A percentile compares a stretch with the other conserved stretches of the same genome.
Evolutionary conservation across 495 filamentous ascomycete species (phyloP).

Genomic region (Darksidea phi): DNA sequence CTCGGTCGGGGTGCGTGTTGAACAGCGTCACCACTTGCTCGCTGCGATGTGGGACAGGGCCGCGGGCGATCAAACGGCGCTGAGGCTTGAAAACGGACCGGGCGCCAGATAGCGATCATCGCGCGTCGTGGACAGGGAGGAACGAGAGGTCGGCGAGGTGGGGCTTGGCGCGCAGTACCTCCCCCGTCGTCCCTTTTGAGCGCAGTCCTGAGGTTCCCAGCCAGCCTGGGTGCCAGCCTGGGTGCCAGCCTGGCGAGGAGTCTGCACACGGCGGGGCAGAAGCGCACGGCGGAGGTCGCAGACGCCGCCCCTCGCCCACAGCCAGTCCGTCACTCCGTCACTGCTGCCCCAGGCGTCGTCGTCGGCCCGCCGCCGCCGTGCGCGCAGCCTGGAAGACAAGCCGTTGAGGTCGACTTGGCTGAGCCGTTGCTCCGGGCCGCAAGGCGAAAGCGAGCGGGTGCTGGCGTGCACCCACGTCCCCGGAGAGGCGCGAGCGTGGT

Average conservation of each 20-base stretch:
- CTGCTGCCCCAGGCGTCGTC: too few species aligned
- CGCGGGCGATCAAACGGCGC: constrained; percentile 36
- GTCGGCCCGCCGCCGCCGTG: neutral
- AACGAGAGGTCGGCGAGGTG: constrained; percentile 32
- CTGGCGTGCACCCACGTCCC: constrained; percentile 12
- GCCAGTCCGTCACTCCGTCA: too few species aligned
- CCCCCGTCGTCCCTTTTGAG: constrained; percentile 16
- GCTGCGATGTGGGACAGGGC: constrained; percentile 27
- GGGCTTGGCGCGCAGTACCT: constrained; percentile 20
- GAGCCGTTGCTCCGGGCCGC: constrained; percentile 15
- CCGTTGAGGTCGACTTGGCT: constrained; percentile 4
- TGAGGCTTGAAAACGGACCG: constrained; percentile 32
- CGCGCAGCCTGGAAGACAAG: neutral
- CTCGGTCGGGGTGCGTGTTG: too few species aligned
- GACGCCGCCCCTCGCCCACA: too few species aligned
- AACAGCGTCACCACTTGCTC: constrained; percentile 23
- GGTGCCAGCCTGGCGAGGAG: constrained; percentile 1
- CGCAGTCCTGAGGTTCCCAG: neutral
- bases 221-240: too few species aligned
- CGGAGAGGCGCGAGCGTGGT: constrained; percentile 15
- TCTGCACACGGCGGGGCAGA: too few species aligned
- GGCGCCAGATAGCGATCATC: constrained; percentile 32
- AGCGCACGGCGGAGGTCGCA: too few species aligned
- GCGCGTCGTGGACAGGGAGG: constrained; percentile 15
- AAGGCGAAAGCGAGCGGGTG: constrained; percentile 18